Evolutionary conservation across 371 early-diverging fungal species (phyloP).

Genomic region (Haplosporangium sp.): DNA sequence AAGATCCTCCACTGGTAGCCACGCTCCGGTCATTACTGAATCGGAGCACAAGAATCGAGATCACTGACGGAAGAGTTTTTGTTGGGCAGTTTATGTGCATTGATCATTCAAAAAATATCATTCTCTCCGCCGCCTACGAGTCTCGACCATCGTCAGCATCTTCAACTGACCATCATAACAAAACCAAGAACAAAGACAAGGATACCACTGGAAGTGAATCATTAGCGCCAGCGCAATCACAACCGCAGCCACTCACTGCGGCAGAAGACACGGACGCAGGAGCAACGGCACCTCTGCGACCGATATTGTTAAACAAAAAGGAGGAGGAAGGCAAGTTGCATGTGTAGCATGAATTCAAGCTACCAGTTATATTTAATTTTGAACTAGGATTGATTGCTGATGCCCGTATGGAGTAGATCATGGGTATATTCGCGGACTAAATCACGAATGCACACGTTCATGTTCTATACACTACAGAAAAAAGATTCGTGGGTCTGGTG

Average conservation of each 20-base stretch:
- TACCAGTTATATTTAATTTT: not conserved
- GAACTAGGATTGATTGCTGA: too few species aligned
- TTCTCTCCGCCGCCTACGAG: conserved; percentile 83
- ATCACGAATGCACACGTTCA: too few species aligned
- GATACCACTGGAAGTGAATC: not conserved
- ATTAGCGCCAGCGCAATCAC: not conserved
- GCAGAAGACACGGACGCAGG: not conserved
- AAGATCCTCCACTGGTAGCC: conserved; percentile 57
- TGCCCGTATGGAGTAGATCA: too few species aligned
- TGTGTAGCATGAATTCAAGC: not conserved
- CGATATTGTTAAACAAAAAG: conserved; percentile 1
- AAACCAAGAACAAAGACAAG: not conserved
- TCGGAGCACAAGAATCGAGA: conserved; percentile 70
- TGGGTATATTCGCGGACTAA: not conserved
- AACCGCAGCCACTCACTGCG: not conserved
- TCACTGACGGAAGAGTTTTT: conserved; percentile 83
- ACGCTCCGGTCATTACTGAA: conserved; percentile 69
- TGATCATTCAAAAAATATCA: conserved; percentile 83
- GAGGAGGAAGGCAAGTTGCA: conserved; percentile 12
- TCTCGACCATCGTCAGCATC: conserved; percentile 14
- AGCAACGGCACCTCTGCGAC: not conserved
- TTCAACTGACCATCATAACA: not conserved
- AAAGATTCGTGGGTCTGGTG: conserved; percentile 81
- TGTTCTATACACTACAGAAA: conserved; percentile 58
- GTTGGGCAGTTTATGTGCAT: conserved; percentile 84